Conservation (phyloP, 345 rosid genomes). For the Pugionium cornutum region DNA sequence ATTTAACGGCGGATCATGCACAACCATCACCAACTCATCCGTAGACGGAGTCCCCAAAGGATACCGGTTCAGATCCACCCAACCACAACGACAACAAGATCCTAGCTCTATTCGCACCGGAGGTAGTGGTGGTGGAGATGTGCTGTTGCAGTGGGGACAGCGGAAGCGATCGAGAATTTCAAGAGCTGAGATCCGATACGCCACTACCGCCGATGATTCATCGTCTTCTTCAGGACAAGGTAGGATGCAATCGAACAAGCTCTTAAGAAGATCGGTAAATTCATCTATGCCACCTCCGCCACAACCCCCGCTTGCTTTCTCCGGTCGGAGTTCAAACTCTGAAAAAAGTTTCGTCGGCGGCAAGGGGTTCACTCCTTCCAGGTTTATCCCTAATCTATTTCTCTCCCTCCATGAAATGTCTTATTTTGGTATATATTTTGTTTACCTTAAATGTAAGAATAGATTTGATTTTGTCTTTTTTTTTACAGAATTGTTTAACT, state of each 20-base stretch:
- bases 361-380: constrained; percentile 44
- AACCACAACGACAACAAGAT: constrained; percentile 5
- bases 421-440: not conserved
- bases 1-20: constrained; percentile 23
- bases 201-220: constrained; percentile 46
- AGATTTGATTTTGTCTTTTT: not conserved
- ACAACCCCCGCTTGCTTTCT: constrained; percentile 26
- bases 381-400: constrained; percentile 39
- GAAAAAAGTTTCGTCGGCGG: constrained; percentile 43
- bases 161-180: constrained; percentile 62
- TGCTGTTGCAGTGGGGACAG: constrained; percentile 70
- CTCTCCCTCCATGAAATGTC: not conserved
- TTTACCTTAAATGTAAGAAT: constrained; percentile 12
- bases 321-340: constrained; percentile 30
- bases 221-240: constrained; percentile 55
- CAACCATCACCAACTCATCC: constrained; percentile 22
- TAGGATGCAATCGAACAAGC: constrained; percentile 38
- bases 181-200: constrained; percentile 54
- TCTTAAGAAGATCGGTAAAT: constrained; percentile 39
- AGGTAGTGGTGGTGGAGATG: constrained; percentile 39
- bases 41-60: constrained; percentile 34
- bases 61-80: constrained; percentile 37
- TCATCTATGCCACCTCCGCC: constrained; percentile 35
- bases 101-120: constrained; percentile 34
- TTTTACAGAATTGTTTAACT: constrained; percentile 5